Conservation (phyloP, 1,284 basidiomycete species). For the Ganoderma sp. region DNA sequence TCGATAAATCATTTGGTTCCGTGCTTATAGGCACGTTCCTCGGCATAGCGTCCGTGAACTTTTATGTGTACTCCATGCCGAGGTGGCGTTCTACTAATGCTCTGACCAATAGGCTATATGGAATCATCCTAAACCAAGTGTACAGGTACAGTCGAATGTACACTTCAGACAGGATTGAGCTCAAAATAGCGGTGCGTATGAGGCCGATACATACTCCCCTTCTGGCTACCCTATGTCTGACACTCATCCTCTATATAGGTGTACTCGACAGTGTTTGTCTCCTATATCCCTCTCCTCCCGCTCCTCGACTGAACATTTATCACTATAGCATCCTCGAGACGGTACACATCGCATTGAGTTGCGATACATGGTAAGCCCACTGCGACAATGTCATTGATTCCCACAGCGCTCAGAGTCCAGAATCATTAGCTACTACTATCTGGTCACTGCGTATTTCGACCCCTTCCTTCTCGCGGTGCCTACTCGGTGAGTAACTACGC, state of each 20-base stretch:
- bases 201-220: neutral
- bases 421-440: neutral
- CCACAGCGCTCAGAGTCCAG: too few species aligned
- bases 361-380: neutral
- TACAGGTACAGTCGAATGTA: neutral
- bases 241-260: neutral
- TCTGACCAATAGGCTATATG: neutral
- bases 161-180: neutral
- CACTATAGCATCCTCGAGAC: slow-evolving; percentile 1
- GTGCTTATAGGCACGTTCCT: too few species aligned
- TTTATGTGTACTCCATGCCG: too few species aligned
- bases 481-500: too few species aligned
- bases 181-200: neutral
- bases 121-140: neutral
- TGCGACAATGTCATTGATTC: neutral
- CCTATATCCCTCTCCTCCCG: too few species aligned
- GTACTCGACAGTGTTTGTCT: neutral
- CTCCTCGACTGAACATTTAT: too few species aligned
- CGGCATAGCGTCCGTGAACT: too few species aligned
- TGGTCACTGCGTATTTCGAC: too few species aligned
- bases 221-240: neutral
- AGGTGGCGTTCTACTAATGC: too few species aligned
- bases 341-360: too few species aligned
- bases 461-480: too few species aligned
- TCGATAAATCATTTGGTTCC: too few species aligned